Evolutionary conservation across 495 filamentous ascomycete species (phyloP), one percentile per base, ranked within the genome.

Genomic region (Astrothelium macrocarpum): DNA sequence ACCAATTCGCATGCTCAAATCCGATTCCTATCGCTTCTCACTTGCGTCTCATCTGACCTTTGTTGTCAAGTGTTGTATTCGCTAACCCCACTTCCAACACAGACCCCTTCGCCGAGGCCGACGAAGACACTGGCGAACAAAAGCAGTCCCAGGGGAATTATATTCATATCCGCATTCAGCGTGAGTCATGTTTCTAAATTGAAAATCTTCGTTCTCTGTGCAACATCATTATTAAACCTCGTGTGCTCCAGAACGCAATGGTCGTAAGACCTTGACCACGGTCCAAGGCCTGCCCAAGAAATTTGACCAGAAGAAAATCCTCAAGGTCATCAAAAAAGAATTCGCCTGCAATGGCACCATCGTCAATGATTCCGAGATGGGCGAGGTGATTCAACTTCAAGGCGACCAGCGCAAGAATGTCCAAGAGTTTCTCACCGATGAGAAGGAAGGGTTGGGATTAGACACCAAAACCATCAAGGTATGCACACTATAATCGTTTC

Each of bases 31-130:
- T 10, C 11, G 16, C 32, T 46, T 43, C 31, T 45, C 16, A 12
- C n/a, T 29, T 16, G 59, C 26, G 31, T 62, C 39, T 59, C 28
- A 31, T 23, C 7, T 32, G 25, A 58, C 32, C 59, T 34, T 32
- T 10, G 26, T 32, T 43, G 32, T 31, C 23, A 4, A 31, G 12
- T 58, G 39, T n/a, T 18, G 45, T 5, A 32, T 62, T 29, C 12
- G 25, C 49, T 56, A 56, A 56, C 49, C 23, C 49, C 49, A 26
- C 49, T 20, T 28, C 26, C 2, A 39, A 60, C 49, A 71, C 76
- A 96, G 92, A 98, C 89, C 94, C 94, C 88, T 98, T 98, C 93
- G 94, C 94, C 87, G 94, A 98, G 90, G 95, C 93, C 87, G 94
- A 97, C 90, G 93, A 96, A 85, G 91, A 94, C 80, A 90, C 89